Evolutionary conservation across 2,329 filamentous ascomycete genomes (phyloP).

Genomic region (Leptosphaerulina australis): DNA sequence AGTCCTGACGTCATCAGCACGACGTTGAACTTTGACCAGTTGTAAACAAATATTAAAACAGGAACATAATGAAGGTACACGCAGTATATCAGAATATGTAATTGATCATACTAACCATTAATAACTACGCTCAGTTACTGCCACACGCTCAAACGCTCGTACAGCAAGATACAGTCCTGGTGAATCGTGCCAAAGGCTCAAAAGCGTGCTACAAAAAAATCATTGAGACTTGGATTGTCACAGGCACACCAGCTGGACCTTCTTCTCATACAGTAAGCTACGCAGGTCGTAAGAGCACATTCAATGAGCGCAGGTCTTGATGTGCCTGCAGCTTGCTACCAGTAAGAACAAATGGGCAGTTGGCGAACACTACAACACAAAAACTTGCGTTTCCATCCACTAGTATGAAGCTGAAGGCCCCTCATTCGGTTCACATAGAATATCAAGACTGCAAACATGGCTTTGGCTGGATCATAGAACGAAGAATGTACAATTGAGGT

Average conservation of each 20-base stretch:
- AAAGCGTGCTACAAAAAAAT: conserved; percentile 17
- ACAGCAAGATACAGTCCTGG: too few species aligned
- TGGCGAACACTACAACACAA: conserved; percentile 20
- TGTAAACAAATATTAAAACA: too few species aligned
- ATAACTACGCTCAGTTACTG: too few species aligned
- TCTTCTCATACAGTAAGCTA: conserved; percentile 32
- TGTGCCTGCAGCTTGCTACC: conserved; percentile 15
- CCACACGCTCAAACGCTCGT: too few species aligned
- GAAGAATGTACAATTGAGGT: too few species aligned
- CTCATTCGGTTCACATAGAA: conserved; percentile 25
- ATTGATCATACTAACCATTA: too few species aligned
- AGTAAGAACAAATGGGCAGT: neutral
- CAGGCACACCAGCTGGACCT: conserved; percentile 27
- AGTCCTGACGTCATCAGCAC: conserved; percentile 10
- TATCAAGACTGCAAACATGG: conserved; percentile 31
- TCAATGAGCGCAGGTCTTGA: conserved; percentile 35
- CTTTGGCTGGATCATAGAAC: neutral
- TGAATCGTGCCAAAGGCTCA: too few species aligned
- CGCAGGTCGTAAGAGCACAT: conserved; percentile 28
- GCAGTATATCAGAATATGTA: too few species aligned
- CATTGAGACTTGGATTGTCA: conserved; percentile 21
- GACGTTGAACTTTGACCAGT: neutral
- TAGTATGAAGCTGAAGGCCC: conserved; percentile 22
- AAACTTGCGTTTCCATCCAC: conserved; percentile 23
- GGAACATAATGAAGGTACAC: too few species aligned